Evolutionary conservation across 1,284 basidiomycete species (phyloP), one percentile per base, ranked within the genome.

Genomic region (Macrocystidia cucumis): DNA sequence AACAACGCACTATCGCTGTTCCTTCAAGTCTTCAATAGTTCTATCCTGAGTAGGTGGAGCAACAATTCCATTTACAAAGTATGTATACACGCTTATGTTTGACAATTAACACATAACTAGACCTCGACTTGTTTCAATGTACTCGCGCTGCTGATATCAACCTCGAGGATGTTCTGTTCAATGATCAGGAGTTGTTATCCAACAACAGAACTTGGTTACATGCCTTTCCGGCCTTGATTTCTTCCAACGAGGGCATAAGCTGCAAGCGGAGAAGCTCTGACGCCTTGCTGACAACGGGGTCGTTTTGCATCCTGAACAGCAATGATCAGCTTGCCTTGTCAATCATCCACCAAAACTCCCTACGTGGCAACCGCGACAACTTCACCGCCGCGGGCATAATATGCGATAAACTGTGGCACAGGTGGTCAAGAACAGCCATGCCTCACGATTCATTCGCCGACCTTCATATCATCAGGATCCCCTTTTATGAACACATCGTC

Each of bases 401-500:
- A 95, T 0, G 89, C 84, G 29, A 86, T 74, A 52, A 93, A 92
- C 80, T 88, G 32, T 17, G 42, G 29, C 11, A 29, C 32, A 12
- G n/a, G 9, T 9, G 35, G 22, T 44, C 19, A 37, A 18, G 26
- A 29, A 22, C 14, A 31, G 24, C 29, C 13, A 18, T 19, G 17
- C 17, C 29, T 13, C 20, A 24, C 22, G 7, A 31, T 22, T 9
- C 8, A 23, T 9, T 19, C 26, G 45, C 59, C 25, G 40, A 80
- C 85, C 74, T 91, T 91, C 65, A 92, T 63, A 47, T 88, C 88
- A 2, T 69, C 72, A 0, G 78, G 70, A 52, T 83, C 72, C 2
- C 92, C 92, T 42, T 85, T 76, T 44, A 93, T 70, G 50, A 82
- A 74, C 19, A 86, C 60, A 42, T 87, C 81, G 44, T 92, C 86